These are phyloP conservation scores for Cystobasidium tubakii DNA, from an alignment of 768 basidiomycete genomes.

Conservation along the genomic window DNA sequence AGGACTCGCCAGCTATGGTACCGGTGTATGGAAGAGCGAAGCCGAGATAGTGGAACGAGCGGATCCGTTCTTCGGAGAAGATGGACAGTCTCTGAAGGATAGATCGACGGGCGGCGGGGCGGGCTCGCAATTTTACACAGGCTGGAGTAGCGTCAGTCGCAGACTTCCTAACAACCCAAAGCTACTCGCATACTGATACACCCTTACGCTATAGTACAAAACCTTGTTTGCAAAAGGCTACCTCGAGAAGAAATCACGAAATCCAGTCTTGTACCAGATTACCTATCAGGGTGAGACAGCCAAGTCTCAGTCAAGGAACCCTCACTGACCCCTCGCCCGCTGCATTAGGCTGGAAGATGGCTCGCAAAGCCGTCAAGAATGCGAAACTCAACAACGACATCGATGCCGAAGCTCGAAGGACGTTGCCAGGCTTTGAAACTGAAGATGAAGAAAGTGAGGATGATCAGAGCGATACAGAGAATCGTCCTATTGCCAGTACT, in stretches of 20 bases:
- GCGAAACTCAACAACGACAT: slow-evolving; percentile 23
- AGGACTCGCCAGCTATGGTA: slow-evolving; percentile 13
- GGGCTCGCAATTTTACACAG: not conserved
- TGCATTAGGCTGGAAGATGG: slow-evolving; percentile 24
- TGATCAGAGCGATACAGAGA: not conserved
- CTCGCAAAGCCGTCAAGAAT: slow-evolving; percentile 15
- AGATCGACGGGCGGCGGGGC: not conserved
- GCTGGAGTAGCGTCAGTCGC: slow-evolving; percentile 20
- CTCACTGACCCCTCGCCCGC: not conserved
- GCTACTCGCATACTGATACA: not conserved
- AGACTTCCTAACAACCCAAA: no score
- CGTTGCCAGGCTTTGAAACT: slow-evolving; percentile 15
- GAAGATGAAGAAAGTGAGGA: slow-evolving; percentile 6
- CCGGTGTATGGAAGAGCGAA: slow-evolving; percentile 19
- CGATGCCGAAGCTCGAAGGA: slow-evolving; percentile 9
- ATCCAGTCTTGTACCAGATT: slow-evolving; percentile 17
- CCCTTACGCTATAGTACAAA: not conserved
- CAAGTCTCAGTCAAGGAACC: not conserved
- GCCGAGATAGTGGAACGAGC: slow-evolving; percentile 7
- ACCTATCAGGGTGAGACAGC: not conserved
- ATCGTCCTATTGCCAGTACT: not conserved
- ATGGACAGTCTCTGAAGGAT: slow-evolving; percentile 8
- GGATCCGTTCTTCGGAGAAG: slow-evolving; percentile 28
- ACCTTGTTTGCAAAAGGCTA: slow-evolving; percentile 8
- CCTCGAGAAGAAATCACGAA: slow-evolving; percentile 7